Base-by-base conservation (phyloP, 352 stramenopile species). In the Phytophthora cryptogea region DNA sequence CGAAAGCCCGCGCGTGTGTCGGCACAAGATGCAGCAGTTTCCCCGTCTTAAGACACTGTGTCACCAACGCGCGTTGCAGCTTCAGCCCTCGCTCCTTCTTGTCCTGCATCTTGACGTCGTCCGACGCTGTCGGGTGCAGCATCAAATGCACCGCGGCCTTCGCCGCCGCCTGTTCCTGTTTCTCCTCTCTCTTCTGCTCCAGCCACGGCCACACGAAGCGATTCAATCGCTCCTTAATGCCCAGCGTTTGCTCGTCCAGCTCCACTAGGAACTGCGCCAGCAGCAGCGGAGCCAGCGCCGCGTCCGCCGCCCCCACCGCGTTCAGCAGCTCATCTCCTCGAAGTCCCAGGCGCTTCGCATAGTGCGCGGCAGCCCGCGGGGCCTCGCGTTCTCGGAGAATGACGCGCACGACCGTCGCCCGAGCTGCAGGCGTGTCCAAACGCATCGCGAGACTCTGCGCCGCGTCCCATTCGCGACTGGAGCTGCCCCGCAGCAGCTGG, bases 201-300 rank as follows among this genome's bases (percentile, higher is more conserved):
- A 90, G 49, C 83, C 83, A 92, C 8, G 78, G 76, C 68, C 83
- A 82, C 14, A 92, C 11, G 47, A 90, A 88, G 13, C 36, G 51
- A 10, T 72, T 31, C 51, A 89, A 48, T n/a, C 74, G 70, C 36
- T 64, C 54, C 5, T n/a, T 41, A 1, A 74, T 78, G 23, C 63
- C 35, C 20, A 92, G 52, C 31, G 66, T 41, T 1, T 54, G 11
- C 17, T 71, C 59, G 10, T 70, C 66, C 36, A 87, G 42, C 31
- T 92, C 80, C 20, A 72, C 63, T 8, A 92, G 54, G 46, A 92
- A 89, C 48, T 80, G 80, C 43, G 83, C 83, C 17, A 74, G 46
- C 0, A 64, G 44, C 17, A 92, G 44, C 36, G 6, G 59, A 27
- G 33, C 88, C 54, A 59, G 58, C 57, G 31, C 23, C 41, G 7